A percentile compares a stretch with the other conserved stretches of the same genome.
Evolutionary conservation across 192 early-diverging fungal species (phyloP).

Genomic region (Umbelopsis sp.): DNA sequence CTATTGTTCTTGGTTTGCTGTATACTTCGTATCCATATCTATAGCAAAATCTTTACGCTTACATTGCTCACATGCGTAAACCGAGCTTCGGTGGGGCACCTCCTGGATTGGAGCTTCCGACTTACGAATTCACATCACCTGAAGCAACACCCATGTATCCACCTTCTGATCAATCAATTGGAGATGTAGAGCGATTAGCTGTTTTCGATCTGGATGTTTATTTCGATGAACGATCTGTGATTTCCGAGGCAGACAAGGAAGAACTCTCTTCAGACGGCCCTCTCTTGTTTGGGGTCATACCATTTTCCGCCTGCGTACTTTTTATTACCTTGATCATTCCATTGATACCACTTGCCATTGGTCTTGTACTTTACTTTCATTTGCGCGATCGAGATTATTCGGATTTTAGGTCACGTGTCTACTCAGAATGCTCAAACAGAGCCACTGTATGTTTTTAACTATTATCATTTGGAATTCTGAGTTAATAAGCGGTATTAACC

Average conservation of each 20-base stretch:
- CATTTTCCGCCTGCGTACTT: background rate
- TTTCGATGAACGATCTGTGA: background rate
- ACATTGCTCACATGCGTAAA: background rate
- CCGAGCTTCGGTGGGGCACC: background rate
- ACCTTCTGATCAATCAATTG: background rate
- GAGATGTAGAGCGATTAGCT: background rate
- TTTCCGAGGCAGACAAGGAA: background rate
- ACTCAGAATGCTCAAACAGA: constrained; percentile 1
- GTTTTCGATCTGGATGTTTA: background rate
- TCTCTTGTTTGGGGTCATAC: background rate
- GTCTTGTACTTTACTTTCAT: background rate
- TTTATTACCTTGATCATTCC: background rate
- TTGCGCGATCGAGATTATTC: background rate
- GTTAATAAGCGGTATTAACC: background rate
- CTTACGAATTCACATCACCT: background rate
- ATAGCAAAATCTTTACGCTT: no score
- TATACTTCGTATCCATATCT: no score
- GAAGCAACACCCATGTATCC: background rate
- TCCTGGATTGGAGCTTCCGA: background rate
- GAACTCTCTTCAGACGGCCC: background rate
- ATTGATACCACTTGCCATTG: background rate
- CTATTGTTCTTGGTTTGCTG: no score
- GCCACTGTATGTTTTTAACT: background rate
- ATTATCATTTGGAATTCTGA: background rate
- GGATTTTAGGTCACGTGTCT: background rate